These are phyloP conservation scores for Myriosclerotinia duriaeana DNA, from an alignment of 2,329 filamentous ascomycete species.

Conservation along the genomic window DNA sequence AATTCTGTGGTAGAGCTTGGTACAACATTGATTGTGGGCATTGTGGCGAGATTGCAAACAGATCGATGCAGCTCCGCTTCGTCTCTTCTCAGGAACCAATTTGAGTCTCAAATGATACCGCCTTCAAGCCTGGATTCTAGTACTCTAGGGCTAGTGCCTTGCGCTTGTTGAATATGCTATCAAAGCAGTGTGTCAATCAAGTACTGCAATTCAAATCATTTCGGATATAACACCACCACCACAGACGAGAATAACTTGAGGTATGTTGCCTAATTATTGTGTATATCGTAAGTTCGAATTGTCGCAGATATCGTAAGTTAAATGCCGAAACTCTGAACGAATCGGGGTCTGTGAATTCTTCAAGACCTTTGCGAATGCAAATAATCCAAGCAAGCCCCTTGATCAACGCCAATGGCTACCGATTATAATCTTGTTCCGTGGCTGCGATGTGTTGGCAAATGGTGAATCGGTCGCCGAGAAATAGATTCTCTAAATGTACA, in stretches of 20 bases:
- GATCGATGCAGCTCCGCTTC: neutral
- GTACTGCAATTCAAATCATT: slow-evolving; percentile 7
- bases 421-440: neutral
- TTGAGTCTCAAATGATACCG: neutral
- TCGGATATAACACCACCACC: neutral
- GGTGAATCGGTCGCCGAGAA: neutral
- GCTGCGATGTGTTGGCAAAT: neutral
- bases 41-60: slow-evolving; percentile 23
- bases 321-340: neutral
- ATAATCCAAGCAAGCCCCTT: neutral
- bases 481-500: neutral
- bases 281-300: neutral
- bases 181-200: neutral
- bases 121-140: neutral
- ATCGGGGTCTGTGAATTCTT: neutral
- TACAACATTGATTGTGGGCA: slow-evolving; percentile 40
- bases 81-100: neutral
- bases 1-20: slow-evolving; percentile 43
- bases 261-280: neutral
- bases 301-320: neutral
- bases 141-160: neutral
- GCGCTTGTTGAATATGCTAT: slow-evolving; percentile 13
- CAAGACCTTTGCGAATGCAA: neutral
- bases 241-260: neutral
- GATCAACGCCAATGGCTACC: slow-evolving; percentile 10